Percentiles rank a stretch among this genome's conserved stretches.
These are phyloP conservation scores for Mortierella hygrophila DNA, from an alignment of 192 early-diverging fungal species.

Conservation along the genomic window DNA sequence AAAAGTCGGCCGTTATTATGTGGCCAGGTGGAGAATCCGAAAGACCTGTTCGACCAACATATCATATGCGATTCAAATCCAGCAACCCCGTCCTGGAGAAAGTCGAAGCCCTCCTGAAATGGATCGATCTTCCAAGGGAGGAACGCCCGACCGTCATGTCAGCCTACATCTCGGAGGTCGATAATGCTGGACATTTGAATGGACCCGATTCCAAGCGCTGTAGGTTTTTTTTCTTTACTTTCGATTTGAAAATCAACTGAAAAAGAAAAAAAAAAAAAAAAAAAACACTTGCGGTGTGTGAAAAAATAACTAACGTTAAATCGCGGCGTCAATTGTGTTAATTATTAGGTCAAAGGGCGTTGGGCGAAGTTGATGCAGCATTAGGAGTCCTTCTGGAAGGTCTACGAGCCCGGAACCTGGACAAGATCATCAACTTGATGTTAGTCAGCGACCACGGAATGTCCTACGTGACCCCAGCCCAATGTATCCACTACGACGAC, in stretches of 20 bases:
- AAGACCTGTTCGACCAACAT: slow-evolving; percentile 69
- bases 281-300: neutral
- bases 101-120: slow-evolving; percentile 71
- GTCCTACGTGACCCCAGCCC: slow-evolving; percentile 63
- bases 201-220: slow-evolving; percentile 76
- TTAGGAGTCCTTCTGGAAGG: slow-evolving; percentile 70
- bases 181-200: slow-evolving; percentile 78
- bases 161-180: slow-evolving; percentile 86
- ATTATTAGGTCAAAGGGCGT: slow-evolving; percentile 27
- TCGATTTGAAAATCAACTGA: slow-evolving; percentile 27
- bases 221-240: slow-evolving; percentile 71
- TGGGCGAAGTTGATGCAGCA: slow-evolving; percentile 51
- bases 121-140: slow-evolving; percentile 82
- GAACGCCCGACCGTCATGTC: slow-evolving; percentile 81
- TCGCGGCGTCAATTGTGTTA: no score
- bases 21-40: slow-evolving; percentile 89
- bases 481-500: slow-evolving; percentile 83
- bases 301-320: neutral
- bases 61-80: slow-evolving; percentile 68
- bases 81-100: slow-evolving; percentile 63
- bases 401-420: slow-evolving; percentile 70
- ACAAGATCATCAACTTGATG: slow-evolving; percentile 73
- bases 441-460: slow-evolving; percentile 93
- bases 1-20: slow-evolving; percentile 83
- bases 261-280: neutral